Percentiles rank a stretch among this genome's conserved stretches.
phyloP scores from a whole-genome alignment of 495 filamentous ascomycete species.

The Penicillium canescens region DNA sequence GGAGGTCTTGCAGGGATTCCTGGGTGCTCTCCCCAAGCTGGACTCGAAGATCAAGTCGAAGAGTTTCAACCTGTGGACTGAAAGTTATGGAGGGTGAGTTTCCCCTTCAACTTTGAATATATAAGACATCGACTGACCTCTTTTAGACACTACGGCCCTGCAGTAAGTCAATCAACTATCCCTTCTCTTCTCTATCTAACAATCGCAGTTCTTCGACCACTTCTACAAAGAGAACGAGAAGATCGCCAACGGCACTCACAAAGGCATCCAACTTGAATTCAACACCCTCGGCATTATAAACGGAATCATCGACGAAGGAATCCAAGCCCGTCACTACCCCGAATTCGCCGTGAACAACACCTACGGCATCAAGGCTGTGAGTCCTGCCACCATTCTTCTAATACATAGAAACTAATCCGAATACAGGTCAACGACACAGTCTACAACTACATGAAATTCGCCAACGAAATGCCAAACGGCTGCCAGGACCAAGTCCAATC shows the following conservation, averaged over 20 bases:
- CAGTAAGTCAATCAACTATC: constrained; percentile 42
- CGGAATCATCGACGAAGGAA: constrained; percentile 72
- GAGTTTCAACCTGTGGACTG: constrained; percentile 51
- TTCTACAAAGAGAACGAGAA: constrained; percentile 63
- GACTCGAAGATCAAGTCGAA: constrained; percentile 52
- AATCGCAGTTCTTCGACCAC: constrained; percentile 46
- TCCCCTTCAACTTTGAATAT: constrained; percentile 23
- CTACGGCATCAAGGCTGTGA: constrained; percentile 66
- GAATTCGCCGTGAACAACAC: constrained; percentile 71
- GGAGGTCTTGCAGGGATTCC: constrained; percentile 59
- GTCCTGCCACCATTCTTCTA: constrained; percentile 29
- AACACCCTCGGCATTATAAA: constrained; percentile 59
- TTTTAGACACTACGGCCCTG: constrained; percentile 45
- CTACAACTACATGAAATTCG: constrained; percentile 51
- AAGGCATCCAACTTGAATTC: constrained; percentile 43
- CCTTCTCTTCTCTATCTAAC: constrained; percentile 36
- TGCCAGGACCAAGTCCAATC: constrained; percentile 57
- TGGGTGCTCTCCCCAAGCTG: constrained; percentile 49
- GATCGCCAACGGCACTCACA: constrained; percentile 44
- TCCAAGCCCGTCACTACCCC: constrained; percentile 67
- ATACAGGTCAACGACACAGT: constrained; percentile 54
- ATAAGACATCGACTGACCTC: constrained; percentile 9
- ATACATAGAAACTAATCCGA: constrained; percentile 5
- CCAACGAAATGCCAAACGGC: constrained; percentile 53
- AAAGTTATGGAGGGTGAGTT: constrained; percentile 65